Conservation (phyloP, 306 rosid genomes). For the Cucurbita pepo region DNA sequence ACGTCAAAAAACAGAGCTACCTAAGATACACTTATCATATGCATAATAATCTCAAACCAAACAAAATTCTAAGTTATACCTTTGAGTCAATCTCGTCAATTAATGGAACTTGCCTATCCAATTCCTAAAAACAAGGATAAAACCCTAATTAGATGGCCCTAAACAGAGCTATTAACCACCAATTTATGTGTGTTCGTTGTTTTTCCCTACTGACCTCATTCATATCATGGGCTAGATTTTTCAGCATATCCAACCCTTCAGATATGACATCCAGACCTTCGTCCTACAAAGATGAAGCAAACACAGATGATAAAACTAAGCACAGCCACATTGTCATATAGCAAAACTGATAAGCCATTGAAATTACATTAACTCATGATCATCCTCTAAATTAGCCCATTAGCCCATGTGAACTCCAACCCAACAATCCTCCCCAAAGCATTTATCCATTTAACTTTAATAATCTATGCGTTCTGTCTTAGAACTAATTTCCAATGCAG, state of each 20-base stretch:
- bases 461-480: neutral
- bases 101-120: constrained; percentile 78
- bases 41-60: neutral
- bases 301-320: neutral
- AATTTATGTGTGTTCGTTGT: neutral
- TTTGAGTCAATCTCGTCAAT: constrained; percentile 74
- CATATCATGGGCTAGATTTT: constrained; percentile 68
- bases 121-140: constrained; percentile 41
- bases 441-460: neutral
- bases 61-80: constrained; percentile 16
- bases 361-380: neutral
- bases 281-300: constrained; percentile 32
- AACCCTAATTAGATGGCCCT: neutral
- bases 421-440: too few species aligned
- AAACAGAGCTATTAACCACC: neutral
- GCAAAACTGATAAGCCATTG: neutral
- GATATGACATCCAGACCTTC: constrained; percentile 83
- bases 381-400: too few species aligned
- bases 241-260: constrained; percentile 69
- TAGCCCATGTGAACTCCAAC: too few species aligned
- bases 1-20: neutral
- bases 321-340: neutral
- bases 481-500: neutral
- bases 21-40: constrained; percentile 1
- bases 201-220: constrained; percentile 47